Evolutionary conservation across 805 yeast genomes (phyloP), one percentile per base, ranked within the genome.

Genomic region (Wickerhamiella azymoides): DNA sequence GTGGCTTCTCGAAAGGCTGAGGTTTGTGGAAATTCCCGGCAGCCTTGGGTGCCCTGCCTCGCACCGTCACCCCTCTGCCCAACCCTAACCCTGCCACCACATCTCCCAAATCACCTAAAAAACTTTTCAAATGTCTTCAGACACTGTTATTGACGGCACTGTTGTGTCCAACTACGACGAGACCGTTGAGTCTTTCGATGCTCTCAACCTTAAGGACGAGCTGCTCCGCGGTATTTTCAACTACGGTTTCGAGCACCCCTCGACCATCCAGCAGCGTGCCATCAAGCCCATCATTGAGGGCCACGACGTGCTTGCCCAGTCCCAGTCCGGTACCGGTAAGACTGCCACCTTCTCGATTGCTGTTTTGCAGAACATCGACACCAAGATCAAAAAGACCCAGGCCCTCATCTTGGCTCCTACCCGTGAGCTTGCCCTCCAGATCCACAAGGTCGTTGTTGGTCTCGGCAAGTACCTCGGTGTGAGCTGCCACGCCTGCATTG

Each of bases 181-280:
- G 67, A 86, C 84, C 63, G 79, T 72, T 55, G 69, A 72, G 65
- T 62, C 79, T 32, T 82, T 83, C 66, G 92, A 82, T 55, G 86
- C 74, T 53, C 73, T 82, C 68, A 73, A 79, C 68, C 68, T 82
- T 58, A 80, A 81, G 67, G 82, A 79, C 52, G 73, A 69, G 58
- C 76, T 80, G 57, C 73, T 80, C 54, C 77, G 85, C 72, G 84
- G 78, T 54, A 56, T 56, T 30, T 54, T 42, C 53, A 84, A 82
- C 57, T 83, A 81, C 71, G 96, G 97, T 65, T 92, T 85, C 66
- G 97, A 89, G 70, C 76, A 77, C 46, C 98, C 98, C 54, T 86
- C 96, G 46, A 92, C 97, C 47, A 92, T 92, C 70, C 98, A 92
- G 71, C 88, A 86, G 62, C 79, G 98, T 66, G 98, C 97, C 52